phyloP scores from a whole-genome alignment of 371 early-diverging fungal species.

The Dipsacomyces acuminosporus region DNA sequence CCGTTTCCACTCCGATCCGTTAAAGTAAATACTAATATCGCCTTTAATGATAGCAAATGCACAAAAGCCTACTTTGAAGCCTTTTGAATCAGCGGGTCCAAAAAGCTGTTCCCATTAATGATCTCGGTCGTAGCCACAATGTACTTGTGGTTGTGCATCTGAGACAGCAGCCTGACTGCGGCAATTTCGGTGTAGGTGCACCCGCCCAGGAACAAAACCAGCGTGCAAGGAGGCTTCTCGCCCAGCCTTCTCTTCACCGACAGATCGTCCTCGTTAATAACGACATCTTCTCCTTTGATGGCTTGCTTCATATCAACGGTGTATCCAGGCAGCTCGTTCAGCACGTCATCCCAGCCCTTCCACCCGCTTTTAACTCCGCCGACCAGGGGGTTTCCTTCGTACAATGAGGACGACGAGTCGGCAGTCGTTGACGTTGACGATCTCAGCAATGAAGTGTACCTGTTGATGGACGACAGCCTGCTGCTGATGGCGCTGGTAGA shows the following conservation, averaged over 20 bases:
- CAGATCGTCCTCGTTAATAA: constrained; percentile 4
- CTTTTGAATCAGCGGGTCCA: constrained; percentile 50
- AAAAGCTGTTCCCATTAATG: constrained; percentile 71
- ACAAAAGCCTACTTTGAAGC: not conserved
- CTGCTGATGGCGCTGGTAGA: constrained; percentile 18
- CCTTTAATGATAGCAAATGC: not conserved
- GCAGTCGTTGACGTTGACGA: too few species aligned
- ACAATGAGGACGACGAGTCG: too few species aligned
- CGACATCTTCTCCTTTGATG: constrained; percentile 49
- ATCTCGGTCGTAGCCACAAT: constrained; percentile 83
- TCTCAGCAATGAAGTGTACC: constrained; percentile 45
- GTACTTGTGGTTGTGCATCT: constrained; percentile 72
- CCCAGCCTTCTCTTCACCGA: constrained; percentile 49
- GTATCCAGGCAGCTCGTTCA: constrained; percentile 70
- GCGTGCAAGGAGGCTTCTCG: constrained; percentile 62
- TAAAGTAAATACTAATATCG: not conserved
- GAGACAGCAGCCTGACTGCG: constrained; percentile 77
- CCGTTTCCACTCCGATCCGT: not conserved
- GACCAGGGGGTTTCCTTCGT: too few species aligned
- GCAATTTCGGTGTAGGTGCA: constrained; percentile 89
- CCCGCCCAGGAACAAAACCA: constrained; percentile 94
- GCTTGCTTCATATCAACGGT: constrained; percentile 74
- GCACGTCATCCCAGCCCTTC: constrained; percentile 82
- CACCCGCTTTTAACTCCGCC: constrained; percentile 59
- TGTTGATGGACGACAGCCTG: constrained; percentile 17